Percentiles rank a stretch among this genome's conserved stretches.
Conservation (phyloP, 345 rosid species). For the Nasturtium officinale region DNA sequence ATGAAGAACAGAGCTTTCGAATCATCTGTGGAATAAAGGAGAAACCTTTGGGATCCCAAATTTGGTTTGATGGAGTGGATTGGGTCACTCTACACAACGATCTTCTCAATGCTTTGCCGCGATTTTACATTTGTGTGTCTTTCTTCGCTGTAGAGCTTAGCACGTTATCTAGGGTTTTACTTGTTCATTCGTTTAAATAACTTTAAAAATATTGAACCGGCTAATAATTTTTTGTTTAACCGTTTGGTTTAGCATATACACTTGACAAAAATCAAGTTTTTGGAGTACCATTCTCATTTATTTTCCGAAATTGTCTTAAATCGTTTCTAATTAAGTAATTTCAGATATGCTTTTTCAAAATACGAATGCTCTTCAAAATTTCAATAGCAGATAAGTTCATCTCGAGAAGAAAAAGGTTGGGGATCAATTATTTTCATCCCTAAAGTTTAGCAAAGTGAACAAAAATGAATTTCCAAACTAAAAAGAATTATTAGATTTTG, state of each 20-base stretch:
- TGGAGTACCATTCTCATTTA: too few relatives aligned
- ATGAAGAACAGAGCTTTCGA: constrained; percentile 50
- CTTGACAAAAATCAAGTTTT: too few relatives aligned
- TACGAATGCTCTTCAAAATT: neutral
- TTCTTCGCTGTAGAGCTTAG: too few relatives aligned
- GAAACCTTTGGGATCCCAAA: neutral
- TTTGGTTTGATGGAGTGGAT: neutral
- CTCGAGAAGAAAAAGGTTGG: neutral
- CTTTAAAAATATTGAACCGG: too few relatives aligned
- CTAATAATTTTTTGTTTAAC: too few relatives aligned
- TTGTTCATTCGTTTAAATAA: too few relatives aligned
- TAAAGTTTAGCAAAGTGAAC: neutral
- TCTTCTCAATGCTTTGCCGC: constrained; percentile 8
- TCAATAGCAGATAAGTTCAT: neutral
- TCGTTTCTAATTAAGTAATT: neutral
- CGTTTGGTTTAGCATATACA: too few relatives aligned
- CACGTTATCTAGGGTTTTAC: constrained; percentile 14
- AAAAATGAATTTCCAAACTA: neutral
- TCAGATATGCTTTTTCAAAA: neutral
- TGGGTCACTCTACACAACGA: neutral
- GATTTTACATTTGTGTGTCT: neutral
- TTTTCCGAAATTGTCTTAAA: too few relatives aligned
- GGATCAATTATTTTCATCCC: neutral
- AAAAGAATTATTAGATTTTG: neutral
- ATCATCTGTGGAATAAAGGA: constrained; percentile 48